Conservation (phyloP, 2,329 filamentous ascomycete genomes). For the Zymoseptoria pseudotritici region DNA sequence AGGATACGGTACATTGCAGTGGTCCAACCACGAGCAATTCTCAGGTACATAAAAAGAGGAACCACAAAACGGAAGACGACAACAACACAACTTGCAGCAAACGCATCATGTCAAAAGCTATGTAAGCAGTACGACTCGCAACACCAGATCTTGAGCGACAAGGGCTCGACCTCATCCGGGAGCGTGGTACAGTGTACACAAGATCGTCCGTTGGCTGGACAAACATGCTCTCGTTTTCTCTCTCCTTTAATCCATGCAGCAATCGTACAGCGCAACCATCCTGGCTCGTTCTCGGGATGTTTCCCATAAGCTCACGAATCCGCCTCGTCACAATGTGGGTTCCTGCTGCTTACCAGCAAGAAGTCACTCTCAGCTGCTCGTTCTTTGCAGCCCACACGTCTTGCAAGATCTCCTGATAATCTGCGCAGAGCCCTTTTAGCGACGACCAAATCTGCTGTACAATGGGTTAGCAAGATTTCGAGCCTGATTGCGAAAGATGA, state of each 20-base stretch:
- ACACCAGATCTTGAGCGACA: neutral
- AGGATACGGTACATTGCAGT: neutral
- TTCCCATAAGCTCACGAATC: neutral
- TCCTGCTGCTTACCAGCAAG: neutral
- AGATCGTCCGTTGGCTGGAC: neutral
- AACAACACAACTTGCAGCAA: neutral
- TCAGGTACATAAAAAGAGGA: neutral
- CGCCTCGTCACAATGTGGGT: neutral
- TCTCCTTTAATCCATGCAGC: conserved; percentile 10
- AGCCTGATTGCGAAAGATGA: conserved; percentile 36
- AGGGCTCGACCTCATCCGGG: conserved; percentile 1
- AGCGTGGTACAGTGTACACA: neutral
- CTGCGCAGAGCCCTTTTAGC: conserved; percentile 48
- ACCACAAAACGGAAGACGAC: neutral
- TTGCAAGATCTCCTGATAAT: neutral
- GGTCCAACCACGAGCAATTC: neutral
- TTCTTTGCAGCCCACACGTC: neutral
- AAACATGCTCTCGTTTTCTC: conserved; percentile 1
- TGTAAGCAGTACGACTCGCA: neutral
- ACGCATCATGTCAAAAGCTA: neutral
- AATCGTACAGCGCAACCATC: neutral
- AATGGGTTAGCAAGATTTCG: conserved; percentile 2
- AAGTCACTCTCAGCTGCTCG: neutral
- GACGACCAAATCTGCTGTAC: conserved; percentile 89
- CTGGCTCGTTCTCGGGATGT: neutral